Base-by-base conservation (phyloP, 192 early-diverging fungal genomes). In the Linnemannia zychae region DNA sequence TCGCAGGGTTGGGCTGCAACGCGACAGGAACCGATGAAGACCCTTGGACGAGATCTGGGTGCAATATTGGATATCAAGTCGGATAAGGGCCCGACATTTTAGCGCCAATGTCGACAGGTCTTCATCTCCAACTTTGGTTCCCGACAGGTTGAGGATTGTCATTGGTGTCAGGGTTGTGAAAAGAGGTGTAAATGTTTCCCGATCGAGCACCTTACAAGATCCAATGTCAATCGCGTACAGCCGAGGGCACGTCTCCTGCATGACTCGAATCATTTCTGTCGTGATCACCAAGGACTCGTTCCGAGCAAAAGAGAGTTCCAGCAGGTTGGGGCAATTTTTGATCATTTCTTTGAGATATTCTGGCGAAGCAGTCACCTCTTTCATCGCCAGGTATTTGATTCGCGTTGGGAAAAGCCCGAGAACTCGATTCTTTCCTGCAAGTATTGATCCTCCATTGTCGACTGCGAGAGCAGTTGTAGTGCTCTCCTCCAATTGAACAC, bases 1-100 rank as follows among this genome's bases (percentile, higher is more conserved):
- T 36, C 69, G n/a, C 28, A 85, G 31, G 0, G 83, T 40, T 16
- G 72, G 13, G 4, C 77, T 68, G 33, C 74, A 79, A n/a, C 50
- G 44, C 46, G 69, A 72, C 47, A 85, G 12, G 65, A 76, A 85
- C 63, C 40, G 68, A 36, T 85, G 83, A 7, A 85, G 50, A 0
- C 83, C 83, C n/a, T 57, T 52, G 1, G 77, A 79, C 0, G 83
- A 79, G 22, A 85, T 85, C n/a, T 57, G n/a, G 37, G 83, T 79
- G 57, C 83, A 85, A 44, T 85, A 85, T 20, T 79, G 77, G 34
- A 85, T 76, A 48, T 85, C 83, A 46, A 85, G 40, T 24, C 83
- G 50, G 12, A 53, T 12, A 16, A 85, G 33, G 6, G 37, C 52
- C 34, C 69, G 63, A 18, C 83, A 85, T 31, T 75, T 79, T 28